Percentiles rank a stretch among this genome's conserved stretches.
Conservation (phyloP, 768 basidiomycete species). For the Pulveroboletus sp. region DNA sequence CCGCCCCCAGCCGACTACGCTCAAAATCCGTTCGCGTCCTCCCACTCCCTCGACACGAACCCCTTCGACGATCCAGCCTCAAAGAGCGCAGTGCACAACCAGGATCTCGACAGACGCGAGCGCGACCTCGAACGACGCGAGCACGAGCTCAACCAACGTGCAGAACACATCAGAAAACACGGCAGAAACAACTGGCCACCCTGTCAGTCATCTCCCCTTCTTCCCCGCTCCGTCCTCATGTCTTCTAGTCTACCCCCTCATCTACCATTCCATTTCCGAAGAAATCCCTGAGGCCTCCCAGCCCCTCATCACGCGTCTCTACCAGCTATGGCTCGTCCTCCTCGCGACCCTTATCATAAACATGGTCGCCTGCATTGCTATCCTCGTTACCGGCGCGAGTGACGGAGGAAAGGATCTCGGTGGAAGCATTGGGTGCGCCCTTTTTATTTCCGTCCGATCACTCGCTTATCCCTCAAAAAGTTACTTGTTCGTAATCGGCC, state of each 20-base stretch:
- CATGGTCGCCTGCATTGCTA: conserved; percentile 83
- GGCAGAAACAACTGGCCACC: conserved; percentile 94
- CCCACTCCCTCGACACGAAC: conserved; percentile 80
- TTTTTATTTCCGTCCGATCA: conserved; percentile 17
- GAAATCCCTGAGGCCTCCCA: conserved; percentile 84
- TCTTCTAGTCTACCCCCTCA: conserved; percentile 79
- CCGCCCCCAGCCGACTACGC: conserved; percentile 29
- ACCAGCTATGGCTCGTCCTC: conserved; percentile 92
- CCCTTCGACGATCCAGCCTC: conserved; percentile 84
- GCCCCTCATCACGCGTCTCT: conserved; percentile 78
- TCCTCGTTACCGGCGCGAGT: conserved; percentile 71
- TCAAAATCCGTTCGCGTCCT: conserved; percentile 82
- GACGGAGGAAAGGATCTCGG: conserved; percentile 81
- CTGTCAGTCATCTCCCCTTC: conserved; percentile 47
- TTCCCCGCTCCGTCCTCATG: conserved; percentile 16
- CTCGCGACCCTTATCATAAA: conserved; percentile 79
- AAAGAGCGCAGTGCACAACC: conserved; percentile 41
- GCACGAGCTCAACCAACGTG: conserved; percentile 62
- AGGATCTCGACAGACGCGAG: conserved; percentile 75
- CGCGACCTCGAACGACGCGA: conserved; percentile 78
- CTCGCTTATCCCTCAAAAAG: conserved; percentile 37
- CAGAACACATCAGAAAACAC: conserved; percentile 64
- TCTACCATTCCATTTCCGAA: conserved; percentile 89
- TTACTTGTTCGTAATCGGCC: conserved; percentile 74
- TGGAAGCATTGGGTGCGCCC: conserved; percentile 72